A percentile compares a stretch with the other conserved stretches of the same genome.
These are phyloP conservation scores for Candida nonsorbophila DNA, from an alignment of 805 yeast species.

Conservation along the genomic window DNA sequence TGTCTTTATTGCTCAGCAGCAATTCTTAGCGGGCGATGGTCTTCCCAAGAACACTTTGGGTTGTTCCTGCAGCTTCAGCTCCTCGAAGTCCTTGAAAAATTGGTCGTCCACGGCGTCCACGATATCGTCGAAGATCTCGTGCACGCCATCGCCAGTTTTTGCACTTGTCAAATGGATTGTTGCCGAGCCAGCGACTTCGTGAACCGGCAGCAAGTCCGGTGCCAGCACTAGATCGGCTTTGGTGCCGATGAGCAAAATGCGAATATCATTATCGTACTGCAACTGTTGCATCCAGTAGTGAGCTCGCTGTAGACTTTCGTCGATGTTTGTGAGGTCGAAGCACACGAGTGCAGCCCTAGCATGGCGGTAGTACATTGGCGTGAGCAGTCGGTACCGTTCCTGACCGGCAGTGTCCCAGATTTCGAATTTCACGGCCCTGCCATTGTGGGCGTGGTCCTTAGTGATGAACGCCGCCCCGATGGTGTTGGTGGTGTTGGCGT, in stretches of 20 bases:
- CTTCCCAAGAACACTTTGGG: neutral
- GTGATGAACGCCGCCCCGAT: conserved; percentile 99
- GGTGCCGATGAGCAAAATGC: conserved; percentile 67
- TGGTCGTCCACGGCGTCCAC: conserved; percentile 25
- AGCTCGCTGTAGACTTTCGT: conserved; percentile 57
- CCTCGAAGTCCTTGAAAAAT: conserved; percentile 17
- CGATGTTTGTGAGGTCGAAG: conserved; percentile 62
- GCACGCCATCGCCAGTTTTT: conserved; percentile 61
- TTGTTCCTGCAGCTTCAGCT: conserved; percentile 1
- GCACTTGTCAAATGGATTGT: conserved; percentile 54
- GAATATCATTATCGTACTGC: conserved; percentile 20
- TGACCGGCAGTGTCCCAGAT: conserved; percentile 90
- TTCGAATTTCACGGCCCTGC: conserved; percentile 55
- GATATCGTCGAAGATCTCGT: conserved; percentile 25
- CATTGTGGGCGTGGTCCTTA: conserved; percentile 42
- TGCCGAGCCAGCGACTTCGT: no score
- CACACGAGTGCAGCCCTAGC: conserved; percentile 75
- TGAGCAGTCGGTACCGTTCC: conserved; percentile 69
- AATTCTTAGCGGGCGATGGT: neutral
- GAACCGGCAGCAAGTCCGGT: conserved; percentile 2
- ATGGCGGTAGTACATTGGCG: conserved; percentile 80
- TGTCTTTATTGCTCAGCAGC: neutral
- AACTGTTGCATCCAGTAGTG: conserved; percentile 89
- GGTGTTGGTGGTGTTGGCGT: conserved; percentile 78
- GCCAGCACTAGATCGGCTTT: conserved; percentile 57